Evolutionary conservation across 805 yeast species (phyloP).

Genomic region (Starmerella gropengiesseri): DNA sequence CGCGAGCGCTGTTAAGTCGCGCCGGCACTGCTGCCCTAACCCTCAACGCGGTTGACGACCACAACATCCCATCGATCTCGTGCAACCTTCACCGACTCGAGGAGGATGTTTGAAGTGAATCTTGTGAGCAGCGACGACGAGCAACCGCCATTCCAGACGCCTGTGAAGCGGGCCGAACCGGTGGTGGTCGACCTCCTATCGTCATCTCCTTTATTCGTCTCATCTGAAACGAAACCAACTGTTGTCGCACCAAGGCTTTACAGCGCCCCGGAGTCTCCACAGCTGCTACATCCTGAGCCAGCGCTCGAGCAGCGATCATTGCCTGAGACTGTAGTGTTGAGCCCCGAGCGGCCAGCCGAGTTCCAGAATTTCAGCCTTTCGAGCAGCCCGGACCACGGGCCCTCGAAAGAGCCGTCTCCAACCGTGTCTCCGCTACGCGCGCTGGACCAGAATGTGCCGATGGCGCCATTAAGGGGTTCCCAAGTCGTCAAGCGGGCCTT

Average conservation of each 20-base stretch:
- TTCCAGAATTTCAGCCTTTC: not conserved
- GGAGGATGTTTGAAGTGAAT: slow-evolving; percentile 6
- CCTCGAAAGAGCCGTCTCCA: no score
- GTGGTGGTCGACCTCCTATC: slow-evolving; percentile 15
- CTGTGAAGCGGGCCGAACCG: not conserved
- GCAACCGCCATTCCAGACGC: not conserved
- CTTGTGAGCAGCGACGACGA: slow-evolving; percentile 11
- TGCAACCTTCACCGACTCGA: no score
- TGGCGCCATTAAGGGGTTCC: no score
- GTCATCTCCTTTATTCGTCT: slow-evolving; percentile 5
- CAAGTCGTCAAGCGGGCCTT: not conserved
- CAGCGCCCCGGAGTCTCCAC: no score
- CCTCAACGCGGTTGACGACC: not conserved
- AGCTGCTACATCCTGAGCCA: not conserved
- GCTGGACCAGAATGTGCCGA: no score
- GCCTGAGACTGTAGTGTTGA: no score
- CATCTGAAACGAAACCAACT: not conserved
- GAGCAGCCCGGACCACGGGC: not conserved
- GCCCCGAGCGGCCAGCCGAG: not conserved
- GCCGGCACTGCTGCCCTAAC: no score
- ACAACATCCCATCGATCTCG: no score
- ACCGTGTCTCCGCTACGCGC: no score
- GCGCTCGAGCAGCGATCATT: not conserved
- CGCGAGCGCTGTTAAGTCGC: no score
- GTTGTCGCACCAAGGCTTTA: no score